phyloP scores from a whole-genome alignment of 257 asterid genomes.

The Nemophila menziesii region DNA sequence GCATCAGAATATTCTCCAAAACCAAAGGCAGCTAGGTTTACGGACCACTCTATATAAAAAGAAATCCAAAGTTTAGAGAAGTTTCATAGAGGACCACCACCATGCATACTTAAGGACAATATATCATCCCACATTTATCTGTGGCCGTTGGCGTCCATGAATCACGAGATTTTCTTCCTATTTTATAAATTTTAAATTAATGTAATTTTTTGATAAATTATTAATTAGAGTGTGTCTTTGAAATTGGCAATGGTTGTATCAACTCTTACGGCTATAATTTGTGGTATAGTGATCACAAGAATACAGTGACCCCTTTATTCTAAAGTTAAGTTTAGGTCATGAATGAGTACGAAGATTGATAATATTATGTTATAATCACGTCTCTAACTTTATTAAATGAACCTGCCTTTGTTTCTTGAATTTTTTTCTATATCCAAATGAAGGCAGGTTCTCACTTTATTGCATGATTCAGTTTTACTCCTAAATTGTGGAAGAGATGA shows the following conservation, averaged over 20 bases:
- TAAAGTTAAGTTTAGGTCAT: background rate
- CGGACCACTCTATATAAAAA: slow-evolving; percentile 23
- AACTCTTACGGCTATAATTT: too few relatives aligned
- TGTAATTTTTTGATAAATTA: background rate
- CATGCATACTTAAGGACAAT: slow-evolving; percentile 23
- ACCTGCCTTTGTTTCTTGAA: background rate
- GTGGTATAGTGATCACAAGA: background rate
- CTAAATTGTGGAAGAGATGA: too few relatives aligned
- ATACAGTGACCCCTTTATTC: slow-evolving; percentile 2
- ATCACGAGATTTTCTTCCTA: slow-evolving; percentile 5
- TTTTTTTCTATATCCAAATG: background rate
- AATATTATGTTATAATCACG: background rate
- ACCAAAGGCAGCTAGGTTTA: slow-evolving; percentile 3
- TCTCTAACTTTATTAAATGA: background rate
- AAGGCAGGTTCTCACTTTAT: too few relatives aligned
- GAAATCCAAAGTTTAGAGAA: slow-evolving; percentile 3
- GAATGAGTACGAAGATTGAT: background rate
- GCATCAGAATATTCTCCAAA: background rate
- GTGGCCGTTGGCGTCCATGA: slow-evolving; percentile 4
- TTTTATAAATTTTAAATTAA: background rate
- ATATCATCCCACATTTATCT: slow-evolving; percentile 1
- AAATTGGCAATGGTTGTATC: background rate
- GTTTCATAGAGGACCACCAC: slow-evolving; percentile 14
- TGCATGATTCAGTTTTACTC: too few relatives aligned
- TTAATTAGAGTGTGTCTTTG: background rate